Conservation (phyloP, 345 rosid genomes). For the Citrus sp. region DNA sequence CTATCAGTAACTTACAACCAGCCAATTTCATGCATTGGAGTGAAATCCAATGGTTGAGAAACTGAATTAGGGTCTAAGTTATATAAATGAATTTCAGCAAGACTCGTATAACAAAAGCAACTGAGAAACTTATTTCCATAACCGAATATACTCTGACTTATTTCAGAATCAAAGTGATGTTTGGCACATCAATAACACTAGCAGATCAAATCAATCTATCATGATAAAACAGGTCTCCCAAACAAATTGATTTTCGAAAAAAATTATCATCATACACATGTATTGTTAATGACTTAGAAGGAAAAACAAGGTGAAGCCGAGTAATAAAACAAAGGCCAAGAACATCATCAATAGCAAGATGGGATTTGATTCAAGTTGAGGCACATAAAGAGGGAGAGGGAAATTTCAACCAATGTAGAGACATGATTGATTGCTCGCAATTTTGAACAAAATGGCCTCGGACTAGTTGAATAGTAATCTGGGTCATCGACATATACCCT, state of each 20-base stretch:
- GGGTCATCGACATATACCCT: neutral
- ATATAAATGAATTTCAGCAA: too few relatives aligned
- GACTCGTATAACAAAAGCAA: neutral
- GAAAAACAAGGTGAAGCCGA: neutral
- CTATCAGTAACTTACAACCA: too few relatives aligned
- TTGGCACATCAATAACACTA: neutral
- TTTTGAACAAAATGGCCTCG: neutral
- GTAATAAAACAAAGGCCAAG: neutral
- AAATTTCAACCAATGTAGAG: neutral
- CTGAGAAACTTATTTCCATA: neutral
- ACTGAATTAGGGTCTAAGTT: too few relatives aligned
- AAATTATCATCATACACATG: neutral
- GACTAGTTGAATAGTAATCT: neutral
- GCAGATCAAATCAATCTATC: neutral
- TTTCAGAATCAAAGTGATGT: neutral
- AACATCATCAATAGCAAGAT: neutral
- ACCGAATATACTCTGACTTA: neutral
- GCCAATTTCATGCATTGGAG: too few relatives aligned
- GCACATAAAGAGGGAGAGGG: neutral
- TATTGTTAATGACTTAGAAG: too few relatives aligned
- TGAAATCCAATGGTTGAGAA: too few relatives aligned
- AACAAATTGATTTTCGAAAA: neutral
- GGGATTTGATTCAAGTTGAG: too few relatives aligned
- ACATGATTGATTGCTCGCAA: neutral
- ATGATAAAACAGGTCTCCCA: neutral